Conservation (phyloP, 176 grass and related monocot species). For the Bonia amplexicaulis region DNA sequence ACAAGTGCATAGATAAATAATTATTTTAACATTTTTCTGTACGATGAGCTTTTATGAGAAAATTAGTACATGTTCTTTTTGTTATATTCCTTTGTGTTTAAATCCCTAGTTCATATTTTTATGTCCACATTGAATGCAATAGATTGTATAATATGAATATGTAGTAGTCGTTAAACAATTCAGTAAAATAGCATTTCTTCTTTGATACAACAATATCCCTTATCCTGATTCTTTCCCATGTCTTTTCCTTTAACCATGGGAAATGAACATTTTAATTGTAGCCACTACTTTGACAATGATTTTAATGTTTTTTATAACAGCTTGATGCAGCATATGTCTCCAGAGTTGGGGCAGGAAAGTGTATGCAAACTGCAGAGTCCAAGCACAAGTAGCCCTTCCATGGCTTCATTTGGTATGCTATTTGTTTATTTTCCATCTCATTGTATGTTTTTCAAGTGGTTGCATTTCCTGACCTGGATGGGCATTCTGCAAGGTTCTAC, state of each 20-base stretch:
- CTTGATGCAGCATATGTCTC: conserved; percentile 56
- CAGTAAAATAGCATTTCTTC: not conserved
- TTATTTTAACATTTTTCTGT: not conserved
- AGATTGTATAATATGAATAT: not conserved
- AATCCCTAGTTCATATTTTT: conserved; percentile 1
- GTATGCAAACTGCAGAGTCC: conserved; percentile 52
- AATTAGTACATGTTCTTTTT: not conserved
- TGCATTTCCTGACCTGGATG: conserved; percentile 22
- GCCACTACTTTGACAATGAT: not conserved
- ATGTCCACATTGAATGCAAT: not conserved
- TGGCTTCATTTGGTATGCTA: conserved; percentile 54
- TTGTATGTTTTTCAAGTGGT: conserved; percentile 6
- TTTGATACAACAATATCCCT: not conserved
- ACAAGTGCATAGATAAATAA: not conserved
- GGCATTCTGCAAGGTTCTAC: conserved; percentile 24
- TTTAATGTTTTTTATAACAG: conserved; percentile 36
- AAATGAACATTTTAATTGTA: not conserved
- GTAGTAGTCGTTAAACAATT: not conserved
- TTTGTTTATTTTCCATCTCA: not conserved
- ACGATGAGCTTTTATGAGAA: not conserved
- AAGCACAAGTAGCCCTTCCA: conserved; percentile 56
- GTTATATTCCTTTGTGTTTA: not conserved
- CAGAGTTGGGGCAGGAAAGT: conserved; percentile 54
- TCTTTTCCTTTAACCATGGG: not conserved
- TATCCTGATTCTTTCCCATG: not conserved